These are phyloP conservation scores for Trypanosoma mega DNA, from an alignment of 208 protist genomes.

Conservation along the genomic window DNA sequence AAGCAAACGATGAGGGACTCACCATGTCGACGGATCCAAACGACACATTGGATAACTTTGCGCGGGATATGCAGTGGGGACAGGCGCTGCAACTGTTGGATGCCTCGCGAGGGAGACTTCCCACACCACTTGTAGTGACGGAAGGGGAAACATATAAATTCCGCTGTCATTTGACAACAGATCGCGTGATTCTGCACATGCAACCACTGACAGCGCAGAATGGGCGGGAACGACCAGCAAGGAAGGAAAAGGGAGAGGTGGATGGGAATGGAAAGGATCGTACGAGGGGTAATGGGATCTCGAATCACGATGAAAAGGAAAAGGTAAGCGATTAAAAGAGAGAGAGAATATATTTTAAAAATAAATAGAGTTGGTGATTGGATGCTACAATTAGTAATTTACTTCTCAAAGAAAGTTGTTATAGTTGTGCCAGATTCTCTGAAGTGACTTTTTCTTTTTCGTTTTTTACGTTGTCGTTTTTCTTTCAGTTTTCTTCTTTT, in stretches of 20 bases:
- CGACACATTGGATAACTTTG: conserved; percentile 88
- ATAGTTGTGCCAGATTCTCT: too few relatives aligned
- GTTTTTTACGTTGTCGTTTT: too few relatives aligned
- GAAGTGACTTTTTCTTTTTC: too few relatives aligned
- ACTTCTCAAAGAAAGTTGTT: too few relatives aligned
- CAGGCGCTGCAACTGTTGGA: conserved; percentile 91
- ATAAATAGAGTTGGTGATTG: background rate
- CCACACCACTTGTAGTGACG: conserved; percentile 43
- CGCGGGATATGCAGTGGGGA: conserved; percentile 94
- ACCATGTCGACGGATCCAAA: conserved; percentile 84
- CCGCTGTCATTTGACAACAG: conserved; percentile 52
- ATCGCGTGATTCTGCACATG: conserved; percentile 73
- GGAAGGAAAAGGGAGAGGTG: background rate
- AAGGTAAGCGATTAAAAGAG: background rate
- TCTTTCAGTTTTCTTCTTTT: too few relatives aligned
- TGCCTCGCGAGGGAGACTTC: conserved; percentile 43
- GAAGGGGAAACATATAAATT: conserved; percentile 55
- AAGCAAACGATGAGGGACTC: conserved; percentile 28
- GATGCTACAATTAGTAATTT: too few relatives aligned
- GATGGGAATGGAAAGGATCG: conserved; percentile 34
- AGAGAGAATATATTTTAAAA: background rate
- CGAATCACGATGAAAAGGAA: too few relatives aligned
- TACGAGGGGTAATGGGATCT: too few relatives aligned
- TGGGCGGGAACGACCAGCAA: background rate
- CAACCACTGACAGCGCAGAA: conserved; percentile 18